Conservation (phyloP, 2,329 filamentous ascomycete genomes). For the Raffaelea deltoideospora region DNA sequence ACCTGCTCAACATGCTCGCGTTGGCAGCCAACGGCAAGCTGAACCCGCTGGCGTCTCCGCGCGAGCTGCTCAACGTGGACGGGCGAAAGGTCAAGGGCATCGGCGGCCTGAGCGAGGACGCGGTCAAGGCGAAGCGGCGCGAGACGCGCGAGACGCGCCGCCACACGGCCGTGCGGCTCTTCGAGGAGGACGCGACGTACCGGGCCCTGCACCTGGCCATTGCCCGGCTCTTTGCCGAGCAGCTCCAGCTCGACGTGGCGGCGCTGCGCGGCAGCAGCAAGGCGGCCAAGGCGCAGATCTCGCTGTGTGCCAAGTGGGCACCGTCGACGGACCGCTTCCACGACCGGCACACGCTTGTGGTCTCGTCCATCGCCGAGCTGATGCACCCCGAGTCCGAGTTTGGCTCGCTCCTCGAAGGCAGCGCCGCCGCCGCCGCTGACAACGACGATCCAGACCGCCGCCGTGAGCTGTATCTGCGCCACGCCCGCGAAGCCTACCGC, state of each 20-base stretch:
- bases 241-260: slow-evolving; percentile 31
- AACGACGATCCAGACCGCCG: too few species aligned
- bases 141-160: slow-evolving; percentile 24
- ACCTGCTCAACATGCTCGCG: slow-evolving; percentile 40
- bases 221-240: slow-evolving; percentile 39
- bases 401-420: slow-evolving; percentile 9
- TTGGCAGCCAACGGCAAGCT: slow-evolving; percentile 34
- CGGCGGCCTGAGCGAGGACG: slow-evolving; percentile 8
- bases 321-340: slow-evolving; percentile 38
- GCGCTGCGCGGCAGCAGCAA: slow-evolving; percentile 23
- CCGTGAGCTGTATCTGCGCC: slow-evolving; percentile 36
- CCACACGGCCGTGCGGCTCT: slow-evolving; percentile 18
- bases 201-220: slow-evolving; percentile 34
- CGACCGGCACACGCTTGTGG: slow-evolving; percentile 41
- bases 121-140: slow-evolving; percentile 13
- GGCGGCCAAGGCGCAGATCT: slow-evolving; percentile 27
- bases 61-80: slow-evolving; percentile 23
- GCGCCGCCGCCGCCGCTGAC: too few species aligned
- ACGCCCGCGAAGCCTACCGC: slow-evolving; percentile 37
- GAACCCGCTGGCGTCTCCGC: slow-evolving; percentile 22
- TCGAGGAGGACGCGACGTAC: slow-evolving; percentile 30
- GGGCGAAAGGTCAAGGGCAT: slow-evolving; percentile 11
- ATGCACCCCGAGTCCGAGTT: slow-evolving; percentile 24
- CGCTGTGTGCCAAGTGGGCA: slow-evolving; percentile 46
- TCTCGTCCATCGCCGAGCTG: slow-evolving; percentile 41